These are phyloP conservation scores for Yamadazyma taylorii DNA, from an alignment of 1,139 yeast genomes.

Conservation along the genomic window DNA sequence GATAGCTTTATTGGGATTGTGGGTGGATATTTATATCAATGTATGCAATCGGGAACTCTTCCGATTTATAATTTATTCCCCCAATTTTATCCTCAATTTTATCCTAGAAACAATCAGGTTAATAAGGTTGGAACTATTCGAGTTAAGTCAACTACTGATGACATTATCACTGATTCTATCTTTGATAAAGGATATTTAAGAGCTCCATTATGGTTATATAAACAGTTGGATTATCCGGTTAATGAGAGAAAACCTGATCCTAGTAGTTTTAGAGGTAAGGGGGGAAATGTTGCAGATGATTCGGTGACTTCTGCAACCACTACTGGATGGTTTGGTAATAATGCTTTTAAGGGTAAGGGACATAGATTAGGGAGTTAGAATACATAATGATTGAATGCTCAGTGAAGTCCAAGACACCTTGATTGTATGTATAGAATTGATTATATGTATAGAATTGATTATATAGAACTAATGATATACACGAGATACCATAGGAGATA, in stretches of 20 bases:
- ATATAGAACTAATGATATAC: too few species aligned
- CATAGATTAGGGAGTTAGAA: conserved; percentile 33
- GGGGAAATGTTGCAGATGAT: too few species aligned
- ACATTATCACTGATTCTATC: conserved; percentile 33
- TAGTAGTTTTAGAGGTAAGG: too few species aligned
- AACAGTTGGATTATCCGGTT: conserved; percentile 30
- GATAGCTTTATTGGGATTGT: conserved; percentile 49
- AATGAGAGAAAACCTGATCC: conserved; percentile 29
- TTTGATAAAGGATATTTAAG: conserved; percentile 46
- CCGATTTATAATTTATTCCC: conserved; percentile 44
- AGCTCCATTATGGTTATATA: conserved; percentile 43
- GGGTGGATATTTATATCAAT: conserved; percentile 59
- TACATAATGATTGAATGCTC: too few species aligned
- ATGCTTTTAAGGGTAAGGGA: conserved; percentile 35
- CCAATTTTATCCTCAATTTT: conserved; percentile 40
- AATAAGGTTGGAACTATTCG: conserved; percentile 34
- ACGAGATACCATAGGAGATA: too few species aligned
- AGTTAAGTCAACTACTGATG: conserved; percentile 9
- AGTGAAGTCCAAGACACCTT: too few species aligned
- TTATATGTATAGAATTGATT: too few species aligned
- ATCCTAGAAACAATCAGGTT: conserved; percentile 19
- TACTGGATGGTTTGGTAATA: conserved; percentile 19
- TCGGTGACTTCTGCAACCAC: neutral
- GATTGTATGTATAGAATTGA: too few species aligned
- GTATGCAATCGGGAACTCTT: conserved; percentile 55